Base-by-base conservation (phyloP, 139 green algal genomes). In the Chlorella sp. region DNA sequence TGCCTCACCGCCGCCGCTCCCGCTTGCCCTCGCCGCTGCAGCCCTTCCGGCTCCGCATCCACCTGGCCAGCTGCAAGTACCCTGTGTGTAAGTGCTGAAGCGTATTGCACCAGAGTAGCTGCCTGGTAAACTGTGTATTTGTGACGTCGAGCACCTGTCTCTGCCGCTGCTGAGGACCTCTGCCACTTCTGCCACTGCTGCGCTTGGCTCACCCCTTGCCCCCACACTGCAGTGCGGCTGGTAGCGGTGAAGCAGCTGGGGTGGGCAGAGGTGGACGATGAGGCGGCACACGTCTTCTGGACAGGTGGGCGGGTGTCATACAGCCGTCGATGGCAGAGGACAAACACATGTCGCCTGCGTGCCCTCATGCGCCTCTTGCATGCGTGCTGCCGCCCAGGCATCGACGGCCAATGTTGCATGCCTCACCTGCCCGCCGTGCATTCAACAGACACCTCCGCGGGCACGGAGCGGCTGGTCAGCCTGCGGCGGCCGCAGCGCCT, bases 61-160 rank as follows among this genome's bases (percentile, higher is more conserved):
- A 95, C 87, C 88, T 97, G 0, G 85, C 85, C 30, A 85, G 74
- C 63, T 97, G 94, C 91, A 96, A 96, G 62, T 97, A 97, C 87
- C 89, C 95, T 84, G 79, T 97, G 23, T 89, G 92, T 94, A 55
- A 95, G 93, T 91, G 0, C 21, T 13, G 25, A 23, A 13, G 21
- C 3, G 3, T 69, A 26, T 28, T 34, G 3, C 3, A 32, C 3
- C 62, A 55, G 3, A 34, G 12, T 15, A 69, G 3, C 62, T 18
- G 62, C 62, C n/a, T n/a, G n/a, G n/a, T n/a, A n/a, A n/a, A n/a
- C n/a, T n/a, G n/a, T n/a, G n/a, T n/a, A n/a, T n/a, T n/a, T n/a
- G n/a, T n/a, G n/a, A n/a, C n/a, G n/a, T n/a, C n/a, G n/a, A n/a
- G n/a, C n/a, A n/a, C 62, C n/a, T 28, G 34, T 4, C n/a, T 12